Evolutionary conservation across 768 basidiomycete genomes (phyloP).

Genomic region (Mrakia frigida): DNA sequence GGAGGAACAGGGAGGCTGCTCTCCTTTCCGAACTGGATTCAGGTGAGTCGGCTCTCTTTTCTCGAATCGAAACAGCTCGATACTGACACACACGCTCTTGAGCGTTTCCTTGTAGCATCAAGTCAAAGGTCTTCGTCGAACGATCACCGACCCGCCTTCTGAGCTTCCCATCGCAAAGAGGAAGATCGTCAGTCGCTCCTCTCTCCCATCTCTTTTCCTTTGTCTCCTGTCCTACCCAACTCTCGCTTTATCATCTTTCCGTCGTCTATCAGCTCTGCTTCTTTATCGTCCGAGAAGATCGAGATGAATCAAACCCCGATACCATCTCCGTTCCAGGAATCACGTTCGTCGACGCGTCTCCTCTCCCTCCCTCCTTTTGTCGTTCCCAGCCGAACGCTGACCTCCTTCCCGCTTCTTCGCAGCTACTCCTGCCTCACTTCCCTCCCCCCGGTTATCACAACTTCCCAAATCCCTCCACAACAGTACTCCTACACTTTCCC

Average conservation of each 20-base stretch:
- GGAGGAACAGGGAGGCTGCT: slow-evolving; percentile 22
- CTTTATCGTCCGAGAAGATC: slow-evolving; percentile 29
- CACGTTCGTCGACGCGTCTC: slow-evolving; percentile 1
- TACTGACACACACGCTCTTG: too few relatives aligned
- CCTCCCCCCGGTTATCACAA: slow-evolving; percentile 22
- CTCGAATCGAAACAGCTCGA: too few relatives aligned
- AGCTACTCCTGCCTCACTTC: neutral
- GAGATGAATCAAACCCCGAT: neutral
- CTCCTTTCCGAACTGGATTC: slow-evolving; percentile 27
- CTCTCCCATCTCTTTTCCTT: neutral
- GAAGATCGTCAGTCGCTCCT: slow-evolving; percentile 25
- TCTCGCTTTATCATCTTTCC: neutral
- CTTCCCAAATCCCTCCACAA: slow-evolving; percentile 21
- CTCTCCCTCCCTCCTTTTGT: too few relatives aligned
- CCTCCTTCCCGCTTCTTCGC: neutral
- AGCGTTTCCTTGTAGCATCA: too few relatives aligned
- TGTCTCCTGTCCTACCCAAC: neutral
- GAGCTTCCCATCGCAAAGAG: slow-evolving; percentile 1
- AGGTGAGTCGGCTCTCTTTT: neutral
- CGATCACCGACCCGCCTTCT: neutral
- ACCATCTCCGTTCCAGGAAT: slow-evolving; percentile 20
- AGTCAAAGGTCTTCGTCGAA: neutral
- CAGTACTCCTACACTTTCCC: slow-evolving; percentile 24
- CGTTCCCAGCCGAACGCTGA: neutral
- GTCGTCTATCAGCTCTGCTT: slow-evolving; percentile 25